phyloP scores from a whole-genome alignment of 2,329 filamentous ascomycete species.

The Epichloe coenophiala region DNA sequence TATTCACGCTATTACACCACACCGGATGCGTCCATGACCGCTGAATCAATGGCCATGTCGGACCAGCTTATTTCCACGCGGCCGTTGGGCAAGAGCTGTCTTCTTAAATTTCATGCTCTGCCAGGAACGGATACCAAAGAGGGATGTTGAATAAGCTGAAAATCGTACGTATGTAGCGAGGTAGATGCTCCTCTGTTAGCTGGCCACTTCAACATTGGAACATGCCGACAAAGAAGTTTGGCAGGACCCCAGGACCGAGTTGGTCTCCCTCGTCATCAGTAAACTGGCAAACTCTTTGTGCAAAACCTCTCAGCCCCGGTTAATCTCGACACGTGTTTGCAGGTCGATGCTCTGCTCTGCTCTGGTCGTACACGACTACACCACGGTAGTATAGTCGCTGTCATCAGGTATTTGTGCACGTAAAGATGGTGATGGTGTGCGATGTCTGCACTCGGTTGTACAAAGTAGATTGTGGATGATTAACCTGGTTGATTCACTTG shows the following conservation, averaged over 20 bases:
- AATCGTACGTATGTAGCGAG: not conserved
- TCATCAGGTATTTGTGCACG: not conserved
- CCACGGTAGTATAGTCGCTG: not conserved
- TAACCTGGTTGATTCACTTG: too few relatives aligned
- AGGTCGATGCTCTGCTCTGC: not conserved
- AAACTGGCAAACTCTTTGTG: too few relatives aligned
- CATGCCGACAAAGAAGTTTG: not conserved
- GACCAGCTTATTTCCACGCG: constrained; percentile 56
- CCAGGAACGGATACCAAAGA: constrained; percentile 1
- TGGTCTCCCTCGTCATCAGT: not conserved
- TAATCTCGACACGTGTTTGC: not conserved
- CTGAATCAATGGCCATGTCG: constrained; percentile 46
- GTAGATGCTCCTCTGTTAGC: not conserved
- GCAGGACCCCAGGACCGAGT: not conserved
- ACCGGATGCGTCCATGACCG: constrained; percentile 39
- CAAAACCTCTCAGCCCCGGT: not conserved
- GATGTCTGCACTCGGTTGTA: not conserved
- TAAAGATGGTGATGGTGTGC: not conserved
- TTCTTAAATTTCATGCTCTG: constrained; percentile 34
- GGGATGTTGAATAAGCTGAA: not conserved
- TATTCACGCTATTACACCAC: constrained; percentile 46
- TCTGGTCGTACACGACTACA: not conserved
- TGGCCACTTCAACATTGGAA: not conserved
- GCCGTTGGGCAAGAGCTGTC: constrained; percentile 44
- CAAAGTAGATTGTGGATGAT: too few relatives aligned